These are phyloP conservation scores for Tuber microsphaerosporum DNA, from an alignment of 495 filamentous ascomycete species.

Conservation along the genomic window DNA sequence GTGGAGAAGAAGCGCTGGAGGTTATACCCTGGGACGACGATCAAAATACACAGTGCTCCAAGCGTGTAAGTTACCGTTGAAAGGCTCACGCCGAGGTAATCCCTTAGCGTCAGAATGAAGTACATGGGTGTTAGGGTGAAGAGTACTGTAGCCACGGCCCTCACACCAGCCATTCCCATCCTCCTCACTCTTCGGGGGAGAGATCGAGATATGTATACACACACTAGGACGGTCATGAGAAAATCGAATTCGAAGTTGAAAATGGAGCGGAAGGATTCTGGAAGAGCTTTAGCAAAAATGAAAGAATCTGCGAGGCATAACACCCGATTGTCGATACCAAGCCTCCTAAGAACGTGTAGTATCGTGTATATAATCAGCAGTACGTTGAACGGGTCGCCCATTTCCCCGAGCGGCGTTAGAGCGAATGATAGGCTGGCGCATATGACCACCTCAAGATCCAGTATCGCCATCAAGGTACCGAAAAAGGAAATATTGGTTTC, in stretches of 20 bases:
- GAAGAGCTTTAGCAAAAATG: not conserved
- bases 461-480: not conserved
- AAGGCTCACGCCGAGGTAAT: not conserved
- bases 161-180: not conserved
- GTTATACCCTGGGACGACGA: not conserved
- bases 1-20: not conserved
- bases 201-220: not conserved
- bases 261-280: not conserved
- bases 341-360: not conserved
- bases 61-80: not conserved
- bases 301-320: not conserved
- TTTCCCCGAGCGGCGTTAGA: not conserved
- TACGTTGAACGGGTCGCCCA: not conserved
- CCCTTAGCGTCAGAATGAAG: not conserved
- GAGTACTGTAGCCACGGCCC: not conserved
- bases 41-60: not conserved
- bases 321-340: not conserved
- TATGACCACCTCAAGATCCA: not conserved
- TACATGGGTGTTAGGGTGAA: not conserved
- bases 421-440: not conserved
- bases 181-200: not conserved
- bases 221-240: not conserved
- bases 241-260: not conserved
- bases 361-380: not conserved
- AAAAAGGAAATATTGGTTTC: not conserved